Base-by-base conservation (phyloP, 2,329 filamentous ascomycete genomes). In the Ceratocystis albifundus region DNA sequence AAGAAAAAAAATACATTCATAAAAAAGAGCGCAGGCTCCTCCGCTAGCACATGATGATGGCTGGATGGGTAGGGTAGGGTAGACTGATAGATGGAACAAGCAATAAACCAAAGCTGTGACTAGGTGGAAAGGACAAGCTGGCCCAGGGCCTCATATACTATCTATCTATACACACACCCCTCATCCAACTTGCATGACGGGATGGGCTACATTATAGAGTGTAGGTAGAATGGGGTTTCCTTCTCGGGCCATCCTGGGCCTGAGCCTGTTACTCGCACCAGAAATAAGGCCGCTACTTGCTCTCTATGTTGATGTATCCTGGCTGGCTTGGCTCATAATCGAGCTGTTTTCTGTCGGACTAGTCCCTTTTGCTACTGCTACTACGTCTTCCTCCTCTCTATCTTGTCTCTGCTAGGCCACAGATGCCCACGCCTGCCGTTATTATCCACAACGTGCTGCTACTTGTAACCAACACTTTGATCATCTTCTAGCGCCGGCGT, bases 381-480 rank as follows among this genome's bases (percentile, higher is more conserved):
- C 46, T 22, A 50, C n/a, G 46, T 50, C 17, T 50, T 22, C 8
- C 17, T 50, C 46, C 17, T 50, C 46, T 22, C 46, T n/a, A 50
- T n/a, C 46, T 22, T n/a, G 46, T 50, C 46, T 50, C 17, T 50
- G 17, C 22, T 12, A 12, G 46, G 17, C 8, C 17, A 7, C 10
- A 57, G 53, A 57, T 12, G 22, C 25, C 53, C 53, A 57, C 53
- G 53, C 3, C 10, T 17, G 30, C 25, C 4, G 25, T 15, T 28
- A 30, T 28, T 57, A 30, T 57, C 53, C 22, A 57, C 22, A 28
- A 57, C 22, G 53, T 57, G 53, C 53, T 57, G 25, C 32, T 28
- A 32, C 22, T 50, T 57, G 53, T 30, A 57, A 30, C 53, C 22
- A 36, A n/a, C 53, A 57, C 53, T 57, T 57, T 57, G 53, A 57